Conservation (phyloP, 768 basidiomycete species). For the Agaricus blazei region DNA sequence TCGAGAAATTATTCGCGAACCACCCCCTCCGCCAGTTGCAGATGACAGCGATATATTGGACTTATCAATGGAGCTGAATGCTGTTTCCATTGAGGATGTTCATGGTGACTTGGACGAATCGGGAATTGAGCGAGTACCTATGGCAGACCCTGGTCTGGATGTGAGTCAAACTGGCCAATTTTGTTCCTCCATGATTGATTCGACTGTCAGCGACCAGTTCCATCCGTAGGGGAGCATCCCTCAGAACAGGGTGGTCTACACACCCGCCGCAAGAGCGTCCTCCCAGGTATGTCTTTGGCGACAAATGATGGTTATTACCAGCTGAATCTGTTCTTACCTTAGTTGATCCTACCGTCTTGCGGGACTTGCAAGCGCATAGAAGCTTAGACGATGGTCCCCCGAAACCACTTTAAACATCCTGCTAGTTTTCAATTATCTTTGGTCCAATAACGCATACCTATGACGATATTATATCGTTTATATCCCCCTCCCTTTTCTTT, state of each 20-base stretch:
- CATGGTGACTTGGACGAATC: slow-evolving; percentile 71
- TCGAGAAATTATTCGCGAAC: slow-evolving; percentile 61
- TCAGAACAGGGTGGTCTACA: slow-evolving; percentile 64
- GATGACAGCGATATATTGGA: slow-evolving; percentile 88
- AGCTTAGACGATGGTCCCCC: slow-evolving; percentile 60
- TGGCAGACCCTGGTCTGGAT: slow-evolving; percentile 87
- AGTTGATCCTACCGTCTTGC: slow-evolving; percentile 88
- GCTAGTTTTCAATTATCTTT: background rate
- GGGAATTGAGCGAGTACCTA: slow-evolving; percentile 84
- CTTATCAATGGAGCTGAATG: slow-evolving; percentile 84
- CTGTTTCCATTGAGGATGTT: slow-evolving; percentile 72
- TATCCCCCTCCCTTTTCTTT: slow-evolving; percentile 7
- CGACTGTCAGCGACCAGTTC: slow-evolving; percentile 6
- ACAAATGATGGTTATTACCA: background rate
- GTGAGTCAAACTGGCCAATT: slow-evolving; percentile 39
- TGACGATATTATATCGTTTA: slow-evolving; percentile 11
- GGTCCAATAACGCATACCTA: slow-evolving; percentile 8
- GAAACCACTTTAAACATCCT: slow-evolving; percentile 2
- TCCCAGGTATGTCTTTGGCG: slow-evolving; percentile 70
- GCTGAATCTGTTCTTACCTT: slow-evolving; percentile 15
- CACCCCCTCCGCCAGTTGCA: slow-evolving; percentile 69
- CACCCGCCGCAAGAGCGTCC: slow-evolving; percentile 89
- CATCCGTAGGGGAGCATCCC: slow-evolving; percentile 31
- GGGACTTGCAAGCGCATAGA: slow-evolving; percentile 82
- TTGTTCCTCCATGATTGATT: background rate